Evolutionary conservation across 345 rosid genomes (phyloP).

Genomic region (Syzygium jambos): DNA sequence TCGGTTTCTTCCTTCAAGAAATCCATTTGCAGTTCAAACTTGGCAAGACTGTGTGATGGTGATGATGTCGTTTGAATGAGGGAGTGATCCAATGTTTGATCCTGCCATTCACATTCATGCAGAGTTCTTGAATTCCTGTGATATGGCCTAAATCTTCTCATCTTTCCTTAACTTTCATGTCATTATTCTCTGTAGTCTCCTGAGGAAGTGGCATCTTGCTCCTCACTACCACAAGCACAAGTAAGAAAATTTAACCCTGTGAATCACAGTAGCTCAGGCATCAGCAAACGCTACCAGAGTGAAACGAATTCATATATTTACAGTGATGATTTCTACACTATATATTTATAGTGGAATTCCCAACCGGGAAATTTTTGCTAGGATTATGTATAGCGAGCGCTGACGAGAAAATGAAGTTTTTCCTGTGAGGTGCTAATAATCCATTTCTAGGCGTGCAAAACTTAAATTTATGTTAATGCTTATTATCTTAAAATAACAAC

Average conservation of each 20-base stretch:
- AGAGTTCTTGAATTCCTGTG: neutral
- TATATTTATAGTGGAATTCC: neutral
- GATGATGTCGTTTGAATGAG: neutral
- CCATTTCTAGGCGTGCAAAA: neutral
- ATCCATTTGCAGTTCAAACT: neutral
- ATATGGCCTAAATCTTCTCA: neutral
- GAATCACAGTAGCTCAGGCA: neutral
- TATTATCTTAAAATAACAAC: neutral
- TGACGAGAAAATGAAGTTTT: neutral
- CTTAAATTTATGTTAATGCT: neutral
- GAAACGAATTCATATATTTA: neutral
- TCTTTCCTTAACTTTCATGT: neutral
- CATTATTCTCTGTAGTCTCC: neutral
- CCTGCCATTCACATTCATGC: neutral
- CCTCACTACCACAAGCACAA: neutral
- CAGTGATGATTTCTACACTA: neutral
- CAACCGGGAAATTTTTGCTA: neutral
- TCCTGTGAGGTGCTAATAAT: neutral
- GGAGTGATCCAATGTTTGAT: neutral
- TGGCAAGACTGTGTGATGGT: neutral
- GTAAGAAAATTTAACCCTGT: neutral
- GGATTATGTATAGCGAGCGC: neutral
- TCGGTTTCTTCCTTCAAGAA: neutral
- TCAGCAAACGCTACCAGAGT: neutral
- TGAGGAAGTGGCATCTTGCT: neutral